Evolutionary conservation across 345 rosid genomes (phyloP).

Genomic region (Populus deltoides): DNA sequence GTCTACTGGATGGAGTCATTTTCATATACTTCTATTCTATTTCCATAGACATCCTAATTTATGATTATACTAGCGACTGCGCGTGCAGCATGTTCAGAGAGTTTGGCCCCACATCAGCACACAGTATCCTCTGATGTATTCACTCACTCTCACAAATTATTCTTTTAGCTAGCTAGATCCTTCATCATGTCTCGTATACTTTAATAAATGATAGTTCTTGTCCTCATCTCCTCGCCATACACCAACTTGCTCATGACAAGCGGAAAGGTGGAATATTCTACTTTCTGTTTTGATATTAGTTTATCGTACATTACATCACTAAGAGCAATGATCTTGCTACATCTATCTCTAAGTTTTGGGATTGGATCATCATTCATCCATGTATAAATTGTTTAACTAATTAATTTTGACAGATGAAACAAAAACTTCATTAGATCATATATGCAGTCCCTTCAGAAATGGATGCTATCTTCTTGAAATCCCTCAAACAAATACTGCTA

Average conservation of each 20-base stretch:
- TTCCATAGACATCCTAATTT: neutral
- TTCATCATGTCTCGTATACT: neutral
- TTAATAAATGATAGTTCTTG: neutral
- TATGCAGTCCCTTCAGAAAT: no score
- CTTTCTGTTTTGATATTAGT: neutral
- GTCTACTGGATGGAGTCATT: neutral
- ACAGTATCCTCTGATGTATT: neutral
- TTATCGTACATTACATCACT: neutral
- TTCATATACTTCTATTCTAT: neutral
- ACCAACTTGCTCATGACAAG: neutral
- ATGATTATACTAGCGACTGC: constrained; percentile 22
- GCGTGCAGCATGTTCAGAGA: constrained; percentile 29
- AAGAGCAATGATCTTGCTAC: neutral
- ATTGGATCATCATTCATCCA: neutral
- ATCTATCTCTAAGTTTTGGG: neutral
- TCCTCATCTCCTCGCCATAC: neutral
- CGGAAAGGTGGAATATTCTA: constrained; percentile 21
- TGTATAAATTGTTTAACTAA: neutral
- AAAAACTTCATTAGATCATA: no score
- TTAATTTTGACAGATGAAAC: no score
- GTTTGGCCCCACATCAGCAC: constrained; percentile 10
- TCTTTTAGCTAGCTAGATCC: neutral
- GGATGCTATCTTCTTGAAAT: no score
- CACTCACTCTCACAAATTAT: constrained; percentile 10
- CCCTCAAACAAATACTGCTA: neutral